A percentile compares a stretch with the other conserved stretches of the same genome.
phyloP scores from a whole-genome alignment of 305 asterid genomes.

The Lippia alba region DNA sequence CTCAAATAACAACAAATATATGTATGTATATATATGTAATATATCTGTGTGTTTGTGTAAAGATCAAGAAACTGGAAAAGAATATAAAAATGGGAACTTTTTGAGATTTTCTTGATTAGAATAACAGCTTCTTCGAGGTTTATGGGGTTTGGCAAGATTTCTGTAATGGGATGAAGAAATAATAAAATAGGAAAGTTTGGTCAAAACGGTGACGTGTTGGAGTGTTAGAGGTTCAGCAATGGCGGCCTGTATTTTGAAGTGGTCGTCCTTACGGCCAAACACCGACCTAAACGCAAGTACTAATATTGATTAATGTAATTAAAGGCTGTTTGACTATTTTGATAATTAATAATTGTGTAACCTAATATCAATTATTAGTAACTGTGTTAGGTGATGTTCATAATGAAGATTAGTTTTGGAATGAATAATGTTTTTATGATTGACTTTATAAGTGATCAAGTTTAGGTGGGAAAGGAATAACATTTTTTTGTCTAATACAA shows the following conservation, averaged over 20 bases:
- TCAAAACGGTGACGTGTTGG: slow-evolving; percentile 38
- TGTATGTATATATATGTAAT: not conserved
- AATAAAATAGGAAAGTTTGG: slow-evolving; percentile 29
- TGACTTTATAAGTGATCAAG: too few species aligned
- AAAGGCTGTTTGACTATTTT: not conserved
- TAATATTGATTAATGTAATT: not conserved
- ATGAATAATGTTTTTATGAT: too few species aligned
- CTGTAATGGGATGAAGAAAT: slow-evolving; percentile 10
- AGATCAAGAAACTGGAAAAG: slow-evolving; percentile 9
- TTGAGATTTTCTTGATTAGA: not conserved
- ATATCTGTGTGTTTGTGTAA: too few species aligned
- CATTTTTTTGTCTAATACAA: too few species aligned
- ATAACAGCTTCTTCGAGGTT: not conserved
- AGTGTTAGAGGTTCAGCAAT: slow-evolving; percentile 33
- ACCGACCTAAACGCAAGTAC: slow-evolving; percentile 24
- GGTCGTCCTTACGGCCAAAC: slow-evolving; percentile 20
- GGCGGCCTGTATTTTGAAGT: slow-evolving; percentile 35
- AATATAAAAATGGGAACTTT: not conserved
- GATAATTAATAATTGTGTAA: not conserved
- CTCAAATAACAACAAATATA: not conserved
- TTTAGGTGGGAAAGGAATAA: too few species aligned
- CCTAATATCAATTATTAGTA: not conserved
- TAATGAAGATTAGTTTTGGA: too few species aligned
- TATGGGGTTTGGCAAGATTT: slow-evolving; percentile 5
- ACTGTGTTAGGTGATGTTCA: not conserved